These are phyloP conservation scores for Raddia guianensis DNA, from an alignment of 176 grass and related monocot species.

Conservation along the genomic window DNA sequence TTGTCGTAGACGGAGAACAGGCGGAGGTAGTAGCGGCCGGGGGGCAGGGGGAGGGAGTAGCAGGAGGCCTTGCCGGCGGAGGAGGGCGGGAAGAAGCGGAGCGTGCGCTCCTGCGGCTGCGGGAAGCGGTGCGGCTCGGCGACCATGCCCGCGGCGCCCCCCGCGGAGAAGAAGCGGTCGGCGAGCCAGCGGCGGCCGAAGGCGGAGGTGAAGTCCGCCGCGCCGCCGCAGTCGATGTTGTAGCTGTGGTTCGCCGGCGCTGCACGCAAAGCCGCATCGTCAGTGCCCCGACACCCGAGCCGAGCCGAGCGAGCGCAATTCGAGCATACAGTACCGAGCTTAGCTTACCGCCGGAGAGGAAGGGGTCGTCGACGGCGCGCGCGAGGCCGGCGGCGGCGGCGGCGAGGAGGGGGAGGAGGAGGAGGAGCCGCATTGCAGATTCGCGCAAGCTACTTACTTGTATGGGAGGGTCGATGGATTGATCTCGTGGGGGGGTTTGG, in stretches of 20 bases:
- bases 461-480: neutral
- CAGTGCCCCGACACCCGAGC: neutral
- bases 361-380: slow-evolving; percentile 59
- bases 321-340: neutral
- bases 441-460: neutral
- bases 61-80: slow-evolving; percentile 86
- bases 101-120: slow-evolving; percentile 81
- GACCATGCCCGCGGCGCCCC: slow-evolving; percentile 64
- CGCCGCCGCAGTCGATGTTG: slow-evolving; percentile 98
- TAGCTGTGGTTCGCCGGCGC: slow-evolving; percentile 64
- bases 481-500: neutral
- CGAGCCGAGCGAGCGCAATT: neutral
- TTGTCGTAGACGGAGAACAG: slow-evolving; percentile 98
- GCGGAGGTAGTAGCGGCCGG: slow-evolving; percentile 93
- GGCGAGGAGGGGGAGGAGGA: slow-evolving; percentile 40
- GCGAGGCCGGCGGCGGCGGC: slow-evolving; percentile 34
- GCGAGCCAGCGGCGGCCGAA: slow-evolving; percentile 84
- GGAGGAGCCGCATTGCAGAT: slow-evolving; percentile 49
- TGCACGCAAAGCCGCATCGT: neutral
- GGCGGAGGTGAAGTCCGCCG: slow-evolving; percentile 73
- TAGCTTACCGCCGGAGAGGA: slow-evolving; percentile 80
- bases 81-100: slow-evolving; percentile 91
- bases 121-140: slow-evolving; percentile 93
- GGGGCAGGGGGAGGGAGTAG: slow-evolving; percentile 76
- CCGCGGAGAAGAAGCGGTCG: slow-evolving; percentile 77